Evolutionary conservation across 2,329 filamentous ascomycete species (phyloP), one percentile per base, ranked within the genome.

Genomic region (Fusarium sp.): DNA sequence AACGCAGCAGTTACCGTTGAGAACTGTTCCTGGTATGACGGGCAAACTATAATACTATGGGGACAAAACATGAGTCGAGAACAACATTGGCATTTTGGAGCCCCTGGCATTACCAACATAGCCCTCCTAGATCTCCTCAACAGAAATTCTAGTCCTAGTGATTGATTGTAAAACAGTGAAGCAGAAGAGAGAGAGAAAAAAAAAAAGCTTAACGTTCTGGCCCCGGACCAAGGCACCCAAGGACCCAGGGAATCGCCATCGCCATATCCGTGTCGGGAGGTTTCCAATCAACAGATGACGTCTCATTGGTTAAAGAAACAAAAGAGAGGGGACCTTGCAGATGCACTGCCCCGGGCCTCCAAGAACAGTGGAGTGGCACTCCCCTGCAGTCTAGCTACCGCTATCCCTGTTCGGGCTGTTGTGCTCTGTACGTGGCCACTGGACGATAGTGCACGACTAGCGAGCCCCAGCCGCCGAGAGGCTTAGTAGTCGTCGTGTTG

Each of bases 181-280:
- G 28, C 28, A 55, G 45, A 15, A 40, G 16, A 37, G 49, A 23
- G 41, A 49, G 23, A 23, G 36, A 52, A 68, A 68, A 49, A 5
- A 23, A 40, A 52, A 68, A 68, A 68, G 53, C 65, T 68, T 68
- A 57, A 68, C 53, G 59, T 70, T 70, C 62, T 70, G 51, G 67
- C 42, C 64, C 53, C 40, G 23, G 51, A 42, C 42, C 61, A 50
- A 36, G 23, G 23, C 23, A 23, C 23, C 4, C 23, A 23, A 23
- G 62, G 41, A 38, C 44, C 47, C 47, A 49, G 49, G 60, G 41
- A 55, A 71, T 71, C 45, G 65, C 69, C 65, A 72, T 70, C 66
- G 66, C 69, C 65, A 67, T 65, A 50, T 38, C 47, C 33, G 47
- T 30, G 69, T 63, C 58, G 41, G 44, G 37, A 58, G 45, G 54